Conservation (phyloP, 768 basidiomycete species). For the Tricholoma furcatifolium region DNA sequence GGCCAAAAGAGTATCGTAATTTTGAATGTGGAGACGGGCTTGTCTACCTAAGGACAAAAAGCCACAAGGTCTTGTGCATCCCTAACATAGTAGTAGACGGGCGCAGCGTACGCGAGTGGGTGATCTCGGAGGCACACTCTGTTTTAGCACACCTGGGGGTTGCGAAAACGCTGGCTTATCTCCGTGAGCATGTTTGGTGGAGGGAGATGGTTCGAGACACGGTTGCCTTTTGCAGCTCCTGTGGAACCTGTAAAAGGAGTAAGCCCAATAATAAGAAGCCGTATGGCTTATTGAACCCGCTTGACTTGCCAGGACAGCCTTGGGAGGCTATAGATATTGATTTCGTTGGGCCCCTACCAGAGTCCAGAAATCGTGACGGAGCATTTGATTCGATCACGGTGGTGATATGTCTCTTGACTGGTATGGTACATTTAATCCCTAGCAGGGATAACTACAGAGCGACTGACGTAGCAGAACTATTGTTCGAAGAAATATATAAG, state of each 20-base stretch:
- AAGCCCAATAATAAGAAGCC: constrained; percentile 20
- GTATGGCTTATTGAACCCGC: constrained; percentile 19
- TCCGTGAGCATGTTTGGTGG: constrained; percentile 35
- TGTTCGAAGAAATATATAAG: constrained; percentile 24
- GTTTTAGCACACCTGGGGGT: not conserved
- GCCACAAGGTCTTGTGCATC: not conserved
- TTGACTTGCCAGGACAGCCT: constrained; percentile 5
- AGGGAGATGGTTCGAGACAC: constrained; percentile 18
- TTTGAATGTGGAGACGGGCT: not conserved
- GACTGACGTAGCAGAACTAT: constrained; percentile 17
- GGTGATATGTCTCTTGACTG: constrained; percentile 18
- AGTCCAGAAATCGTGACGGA: constrained; percentile 14
- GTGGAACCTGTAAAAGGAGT: constrained; percentile 9
- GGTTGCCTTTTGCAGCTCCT: constrained; percentile 25
- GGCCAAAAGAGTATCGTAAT: not conserved
- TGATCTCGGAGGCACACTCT: constrained; percentile 19
- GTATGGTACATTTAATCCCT: constrained; percentile 19
- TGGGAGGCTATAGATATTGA: constrained; percentile 17
- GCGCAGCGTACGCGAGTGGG: constrained; percentile 18
- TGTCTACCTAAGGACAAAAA: not conserved
- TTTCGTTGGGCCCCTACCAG: constrained; percentile 20
- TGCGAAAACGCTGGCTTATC: constrained; percentile 27
- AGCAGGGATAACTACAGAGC: constrained; percentile 15
- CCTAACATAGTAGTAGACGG: not conserved
- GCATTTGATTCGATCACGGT: constrained; percentile 21